Evolutionary conservation across 2,329 filamentous ascomycete genomes (phyloP).

Genomic region (Mollisia scopiformis): DNA sequence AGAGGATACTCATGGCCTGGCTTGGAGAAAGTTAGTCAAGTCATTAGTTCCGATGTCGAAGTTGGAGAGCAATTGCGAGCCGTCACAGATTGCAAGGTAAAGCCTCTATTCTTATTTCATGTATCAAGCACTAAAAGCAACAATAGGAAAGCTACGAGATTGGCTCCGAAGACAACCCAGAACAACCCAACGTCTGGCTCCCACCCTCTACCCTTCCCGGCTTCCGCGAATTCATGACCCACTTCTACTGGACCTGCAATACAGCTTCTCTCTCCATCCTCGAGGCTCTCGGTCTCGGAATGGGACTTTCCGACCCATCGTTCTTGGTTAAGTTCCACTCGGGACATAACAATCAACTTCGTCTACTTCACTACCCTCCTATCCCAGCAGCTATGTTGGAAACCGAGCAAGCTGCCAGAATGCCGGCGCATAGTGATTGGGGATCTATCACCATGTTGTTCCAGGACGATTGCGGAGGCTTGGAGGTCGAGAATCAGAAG

Average conservation of each 20-base stretch:
- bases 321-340: slow-evolving; percentile 53
- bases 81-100: slow-evolving; percentile 54
- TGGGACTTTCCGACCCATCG: slow-evolving; percentile 49
- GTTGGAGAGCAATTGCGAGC: slow-evolving; percentile 45
- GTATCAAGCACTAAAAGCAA: slow-evolving; percentile 5
- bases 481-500: slow-evolving; percentile 50
- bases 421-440: slow-evolving; percentile 57
- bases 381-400: slow-evolving; percentile 48
- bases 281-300: slow-evolving; percentile 24
- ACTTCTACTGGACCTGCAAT: slow-evolving; percentile 53
- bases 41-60: slow-evolving; percentile 45
- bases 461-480: slow-evolving; percentile 53
- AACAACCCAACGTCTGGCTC: slow-evolving; percentile 54
- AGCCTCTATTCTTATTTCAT: not conserved
- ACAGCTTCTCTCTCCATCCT: slow-evolving; percentile 37
- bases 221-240: slow-evolving; percentile 50
- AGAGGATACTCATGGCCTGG: slow-evolving; percentile 60
- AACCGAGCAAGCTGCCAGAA: slow-evolving; percentile 44
- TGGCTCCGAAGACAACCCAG: slow-evolving; percentile 47
- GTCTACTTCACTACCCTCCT: slow-evolving; percentile 61
- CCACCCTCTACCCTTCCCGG: slow-evolving; percentile 47
- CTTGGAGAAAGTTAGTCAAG: slow-evolving; percentile 54
- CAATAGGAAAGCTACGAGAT: slow-evolving; percentile 55
- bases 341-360: slow-evolving; percentile 59
- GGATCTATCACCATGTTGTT: slow-evolving; percentile 54